A percentile compares a stretch with the other conserved stretches of the same genome.
phyloP scores from a whole-genome alignment of 208 protist genomes.

The Herpetomonas muscarum region DNA sequence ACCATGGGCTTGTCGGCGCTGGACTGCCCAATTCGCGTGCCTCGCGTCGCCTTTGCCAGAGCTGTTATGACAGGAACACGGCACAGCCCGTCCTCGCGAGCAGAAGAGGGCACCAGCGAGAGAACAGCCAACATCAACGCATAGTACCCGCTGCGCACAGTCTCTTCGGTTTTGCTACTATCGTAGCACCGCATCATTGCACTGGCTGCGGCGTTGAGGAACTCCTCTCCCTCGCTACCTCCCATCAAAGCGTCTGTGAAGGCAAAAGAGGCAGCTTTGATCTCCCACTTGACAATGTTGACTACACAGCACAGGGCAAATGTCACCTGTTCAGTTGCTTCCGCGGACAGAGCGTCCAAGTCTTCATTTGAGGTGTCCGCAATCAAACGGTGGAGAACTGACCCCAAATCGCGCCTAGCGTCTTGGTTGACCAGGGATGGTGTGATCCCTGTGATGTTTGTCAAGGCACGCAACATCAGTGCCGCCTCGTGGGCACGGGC shows the following conservation, averaged over 20 bases:
- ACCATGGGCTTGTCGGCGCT: slow-evolving; percentile 48
- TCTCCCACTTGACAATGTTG: slow-evolving; percentile 74
- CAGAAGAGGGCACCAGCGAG: slow-evolving; percentile 26
- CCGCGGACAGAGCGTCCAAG: too few species aligned
- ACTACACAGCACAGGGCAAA: slow-evolving; percentile 68
- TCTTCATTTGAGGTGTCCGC: too few species aligned
- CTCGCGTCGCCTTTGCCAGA: slow-evolving; percentile 33
- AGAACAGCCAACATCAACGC: slow-evolving; percentile 66
- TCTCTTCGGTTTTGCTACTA: slow-evolving; percentile 33
- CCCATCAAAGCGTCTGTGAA: slow-evolving; percentile 20
- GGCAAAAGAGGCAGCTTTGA: slow-evolving; percentile 1
- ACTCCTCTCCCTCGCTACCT: too few species aligned
- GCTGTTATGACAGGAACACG: slow-evolving; percentile 63
- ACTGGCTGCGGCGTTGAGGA: not conserved
- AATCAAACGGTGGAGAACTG: not conserved
- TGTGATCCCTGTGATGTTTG: slow-evolving; percentile 53
- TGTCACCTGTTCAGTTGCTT: slow-evolving; percentile 24
- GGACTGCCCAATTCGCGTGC: slow-evolving; percentile 15
- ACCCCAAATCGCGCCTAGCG: not conserved
- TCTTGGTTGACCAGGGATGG: slow-evolving; percentile 7
- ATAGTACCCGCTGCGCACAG: slow-evolving; percentile 78
- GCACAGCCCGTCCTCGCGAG: slow-evolving; percentile 8
- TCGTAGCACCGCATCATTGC: slow-evolving; percentile 36
- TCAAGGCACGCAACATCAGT: slow-evolving; percentile 50
- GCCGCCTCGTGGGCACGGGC: not conserved